Evolutionary conservation across 1,284 basidiomycete species (phyloP), one percentile per base, ranked within the genome.

Genomic region (Tilletia indica): DNA sequence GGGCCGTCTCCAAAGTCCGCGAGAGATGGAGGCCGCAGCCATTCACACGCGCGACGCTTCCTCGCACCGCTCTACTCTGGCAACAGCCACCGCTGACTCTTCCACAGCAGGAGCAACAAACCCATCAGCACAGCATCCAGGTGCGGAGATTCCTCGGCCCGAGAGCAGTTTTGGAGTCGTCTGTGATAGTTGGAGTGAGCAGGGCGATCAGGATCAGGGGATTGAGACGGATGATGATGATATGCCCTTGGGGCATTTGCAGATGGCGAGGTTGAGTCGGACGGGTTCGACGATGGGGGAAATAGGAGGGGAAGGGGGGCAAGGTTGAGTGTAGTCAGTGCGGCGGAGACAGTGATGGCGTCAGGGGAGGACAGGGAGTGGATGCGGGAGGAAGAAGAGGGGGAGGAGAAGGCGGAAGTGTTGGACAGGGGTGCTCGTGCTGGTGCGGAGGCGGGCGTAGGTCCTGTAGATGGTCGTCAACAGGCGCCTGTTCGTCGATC

Each of bases 121-220:
- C 2, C 25, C 25, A 31, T 31, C 25, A 2, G 25, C 25, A 31
- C 25, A 31, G 25, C 25, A 31, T 54, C 19, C 51, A 9, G 51
- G 51, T 19, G 51, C 51, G 6, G 51, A 25, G 19, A 54, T 54
- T 25, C 19, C 21, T 8, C 51, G 58, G 14, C 58, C 58, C 14
- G 58, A 31, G 25, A 63, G 58, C 36, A 69, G 36, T 42, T 56
- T 67, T 45, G 73, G 71, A 19, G 21, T 67, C 42, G 48, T 56
- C 14, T 72, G 73, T 16, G 73, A 74, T 12, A 42, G 54, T 39
- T 74, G 73, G 73, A 63, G 58, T 4, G 73, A 70, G 11, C 74
- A 77, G 34, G 71, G 38, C 66, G 74, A 75, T 31, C 74, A 73
- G 16, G 73, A 14, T 31, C 25, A 31, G 9, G 58, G 58, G 1